Conservation (phyloP, 345 rosid genomes). For the Garcia nutans region DNA sequence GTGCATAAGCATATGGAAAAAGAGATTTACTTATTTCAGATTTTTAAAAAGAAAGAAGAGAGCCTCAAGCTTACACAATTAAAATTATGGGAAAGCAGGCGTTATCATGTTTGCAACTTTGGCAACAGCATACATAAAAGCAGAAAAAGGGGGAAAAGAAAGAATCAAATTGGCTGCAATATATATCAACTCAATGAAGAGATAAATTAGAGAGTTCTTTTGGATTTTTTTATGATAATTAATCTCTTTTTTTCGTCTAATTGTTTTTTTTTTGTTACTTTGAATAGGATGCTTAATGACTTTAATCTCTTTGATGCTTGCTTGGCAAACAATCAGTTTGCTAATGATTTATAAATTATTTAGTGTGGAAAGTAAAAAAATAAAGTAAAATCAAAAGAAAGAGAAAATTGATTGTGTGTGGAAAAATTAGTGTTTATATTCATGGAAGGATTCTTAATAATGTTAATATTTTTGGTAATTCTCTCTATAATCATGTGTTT, state of each 20-base stretch:
- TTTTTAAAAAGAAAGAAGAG: background rate
- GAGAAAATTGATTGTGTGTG: background rate
- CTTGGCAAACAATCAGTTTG: background rate
- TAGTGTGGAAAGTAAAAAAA: background rate
- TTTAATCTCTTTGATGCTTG: background rate
- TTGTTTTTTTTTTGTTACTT: background rate
- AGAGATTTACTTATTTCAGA: background rate
- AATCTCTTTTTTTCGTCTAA: background rate
- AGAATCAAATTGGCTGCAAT: background rate
- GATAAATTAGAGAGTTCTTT: background rate
- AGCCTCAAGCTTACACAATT: background rate
- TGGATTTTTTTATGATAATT: background rate
- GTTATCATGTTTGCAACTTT: conserved; percentile 5
- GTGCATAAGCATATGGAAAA: background rate
- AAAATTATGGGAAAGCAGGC: background rate
- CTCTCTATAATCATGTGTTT: too few relatives aligned
- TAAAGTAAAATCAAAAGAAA: background rate
- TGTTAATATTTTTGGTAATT: background rate
- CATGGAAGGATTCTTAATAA: background rate
- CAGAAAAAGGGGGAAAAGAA: background rate
- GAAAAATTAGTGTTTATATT: background rate
- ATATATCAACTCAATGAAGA: background rate
- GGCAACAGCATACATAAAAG: conserved; percentile 6
- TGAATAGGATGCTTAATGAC: conserved; percentile 7
- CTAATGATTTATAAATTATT: background rate